Evolutionary conservation across 805 yeast genomes (phyloP).

Genomic region (Nakazawaea peltata): DNA sequence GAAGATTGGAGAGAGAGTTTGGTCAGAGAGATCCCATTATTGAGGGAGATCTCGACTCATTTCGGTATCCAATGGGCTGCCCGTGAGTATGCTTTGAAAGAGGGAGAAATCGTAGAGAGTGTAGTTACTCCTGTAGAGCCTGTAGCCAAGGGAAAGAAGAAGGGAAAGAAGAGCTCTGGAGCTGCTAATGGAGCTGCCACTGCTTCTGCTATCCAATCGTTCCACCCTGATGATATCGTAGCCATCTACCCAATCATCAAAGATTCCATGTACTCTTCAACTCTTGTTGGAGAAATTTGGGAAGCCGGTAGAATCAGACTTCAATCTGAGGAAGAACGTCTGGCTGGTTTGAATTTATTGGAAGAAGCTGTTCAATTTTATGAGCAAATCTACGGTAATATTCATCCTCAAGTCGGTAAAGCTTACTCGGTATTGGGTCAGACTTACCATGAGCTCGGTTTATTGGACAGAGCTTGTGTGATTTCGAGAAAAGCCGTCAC

Average conservation of each 20-base stretch:
- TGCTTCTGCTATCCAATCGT: slow-evolving; percentile 30
- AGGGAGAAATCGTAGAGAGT: slow-evolving; percentile 21
- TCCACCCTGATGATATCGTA: slow-evolving; percentile 53
- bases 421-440: slow-evolving; percentile 61
- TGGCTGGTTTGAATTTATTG: slow-evolving; percentile 55
- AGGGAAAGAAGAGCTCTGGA: slow-evolving; percentile 15
- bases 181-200: slow-evolving; percentile 10
- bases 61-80: slow-evolving; percentile 83
- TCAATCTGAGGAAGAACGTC: slow-evolving; percentile 33
- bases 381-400: slow-evolving; percentile 77
- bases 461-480: slow-evolving; percentile 50
- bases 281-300: slow-evolving; percentile 68
- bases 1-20: slow-evolving; percentile 34
- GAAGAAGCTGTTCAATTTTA: slow-evolving; percentile 63
- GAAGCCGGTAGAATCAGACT: slow-evolving; percentile 45
- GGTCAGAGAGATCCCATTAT: slow-evolving; percentile 30
- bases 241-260: slow-evolving; percentile 71
- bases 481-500: slow-evolving; percentile 61
- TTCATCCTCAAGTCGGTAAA: slow-evolving; percentile 73
- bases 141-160: slow-evolving; percentile 20
- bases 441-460: slow-evolving; percentile 52
- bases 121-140: slow-evolving; percentile 20
- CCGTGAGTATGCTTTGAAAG: slow-evolving; percentile 39
- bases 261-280: slow-evolving; percentile 57
- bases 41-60: slow-evolving; percentile 67